Conservation (phyloP, 1,284 basidiomycete genomes). For the Ustilago xerochloae region DNA sequence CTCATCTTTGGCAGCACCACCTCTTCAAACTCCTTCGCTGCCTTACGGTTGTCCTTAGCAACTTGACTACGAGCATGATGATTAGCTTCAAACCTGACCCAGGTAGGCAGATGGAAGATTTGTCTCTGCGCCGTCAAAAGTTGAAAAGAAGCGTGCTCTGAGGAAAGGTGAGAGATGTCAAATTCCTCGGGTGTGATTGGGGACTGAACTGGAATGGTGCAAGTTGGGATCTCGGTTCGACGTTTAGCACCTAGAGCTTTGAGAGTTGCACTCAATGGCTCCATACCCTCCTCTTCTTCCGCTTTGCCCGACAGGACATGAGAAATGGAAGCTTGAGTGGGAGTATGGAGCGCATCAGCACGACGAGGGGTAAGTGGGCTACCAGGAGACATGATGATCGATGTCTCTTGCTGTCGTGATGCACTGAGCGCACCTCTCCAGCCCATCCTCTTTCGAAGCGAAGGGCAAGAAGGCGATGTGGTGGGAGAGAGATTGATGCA, state of each 20-base stretch:
- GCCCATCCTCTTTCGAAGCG: slow-evolving; percentile 32
- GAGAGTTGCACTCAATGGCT: slow-evolving; percentile 38
- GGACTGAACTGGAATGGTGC: slow-evolving; percentile 1
- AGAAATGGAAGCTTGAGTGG: slow-evolving; percentile 20
- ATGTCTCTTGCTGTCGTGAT: slow-evolving; percentile 2
- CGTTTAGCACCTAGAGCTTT: slow-evolving; percentile 39
- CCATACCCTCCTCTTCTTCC: background rate
- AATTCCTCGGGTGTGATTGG: too few relatives aligned
- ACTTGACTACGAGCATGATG: slow-evolving; percentile 6
- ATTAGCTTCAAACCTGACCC: slow-evolving; percentile 29
- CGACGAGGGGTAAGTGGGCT: slow-evolving; percentile 37
- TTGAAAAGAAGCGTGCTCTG: too few relatives aligned
- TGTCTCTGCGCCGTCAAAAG: slow-evolving; percentile 15
- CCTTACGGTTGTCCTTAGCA: slow-evolving; percentile 13
- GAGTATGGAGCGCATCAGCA: slow-evolving; percentile 29
- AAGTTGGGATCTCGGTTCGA: slow-evolving; percentile 7
- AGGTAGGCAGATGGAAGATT: slow-evolving; percentile 27
- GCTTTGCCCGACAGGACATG: background rate
- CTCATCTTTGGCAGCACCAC: slow-evolving; percentile 15
- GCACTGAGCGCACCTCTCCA: slow-evolving; percentile 15
- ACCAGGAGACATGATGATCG: slow-evolving; percentile 24
- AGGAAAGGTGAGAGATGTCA: too few relatives aligned
- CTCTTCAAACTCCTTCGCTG: slow-evolving; percentile 1
- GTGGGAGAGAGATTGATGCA: slow-evolving; percentile 9
- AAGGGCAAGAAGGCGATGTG: slow-evolving; percentile 3